Evolutionary conservation across 495 filamentous ascomycete species (phyloP).

Genomic region (Penicillium manginii): DNA sequence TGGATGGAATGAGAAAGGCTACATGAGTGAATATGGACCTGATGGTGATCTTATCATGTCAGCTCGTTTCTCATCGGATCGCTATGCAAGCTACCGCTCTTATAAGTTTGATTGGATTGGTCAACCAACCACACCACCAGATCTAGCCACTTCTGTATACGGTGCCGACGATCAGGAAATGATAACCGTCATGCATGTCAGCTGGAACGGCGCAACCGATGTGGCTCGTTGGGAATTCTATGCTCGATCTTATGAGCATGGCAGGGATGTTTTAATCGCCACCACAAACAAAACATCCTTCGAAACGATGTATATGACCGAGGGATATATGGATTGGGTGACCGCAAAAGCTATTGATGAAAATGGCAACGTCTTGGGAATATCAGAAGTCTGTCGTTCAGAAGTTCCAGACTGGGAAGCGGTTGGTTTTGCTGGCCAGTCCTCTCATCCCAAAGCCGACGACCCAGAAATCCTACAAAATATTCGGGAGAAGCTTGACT

Average conservation of each 20-base stretch:
- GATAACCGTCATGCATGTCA: slow-evolving; percentile 39
- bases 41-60: slow-evolving; percentile 53
- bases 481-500: not conserved
- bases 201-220: slow-evolving; percentile 52
- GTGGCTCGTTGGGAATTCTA: slow-evolving; percentile 41
- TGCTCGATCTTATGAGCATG: slow-evolving; percentile 24
- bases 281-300: slow-evolving; percentile 28
- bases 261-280: slow-evolving; percentile 21
- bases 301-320: slow-evolving; percentile 34
- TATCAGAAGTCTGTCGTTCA: slow-evolving; percentile 18
- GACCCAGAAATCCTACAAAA: slow-evolving; percentile 16
- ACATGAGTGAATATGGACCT: slow-evolving; percentile 51
- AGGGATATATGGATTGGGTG: slow-evolving; percentile 38
- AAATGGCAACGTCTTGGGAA: slow-evolving; percentile 18
- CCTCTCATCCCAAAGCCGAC: slow-evolving; percentile 9
- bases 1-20: slow-evolving; percentile 56
- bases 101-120: slow-evolving; percentile 40
- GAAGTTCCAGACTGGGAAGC: slow-evolving; percentile 21
- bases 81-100: slow-evolving; percentile 34
- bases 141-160: slow-evolving; percentile 29
- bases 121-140: slow-evolving; percentile 27
- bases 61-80: slow-evolving; percentile 25
- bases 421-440: slow-evolving; percentile 12
- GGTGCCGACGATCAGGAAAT: slow-evolving; percentile 27
- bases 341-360: slow-evolving; percentile 51